A percentile compares a stretch with the other conserved stretches of the same genome.
Evolutionary conservation across 2,329 filamentous ascomycete genomes (phyloP).

Genomic region (Aspergillus ochraceoroseus): DNA sequence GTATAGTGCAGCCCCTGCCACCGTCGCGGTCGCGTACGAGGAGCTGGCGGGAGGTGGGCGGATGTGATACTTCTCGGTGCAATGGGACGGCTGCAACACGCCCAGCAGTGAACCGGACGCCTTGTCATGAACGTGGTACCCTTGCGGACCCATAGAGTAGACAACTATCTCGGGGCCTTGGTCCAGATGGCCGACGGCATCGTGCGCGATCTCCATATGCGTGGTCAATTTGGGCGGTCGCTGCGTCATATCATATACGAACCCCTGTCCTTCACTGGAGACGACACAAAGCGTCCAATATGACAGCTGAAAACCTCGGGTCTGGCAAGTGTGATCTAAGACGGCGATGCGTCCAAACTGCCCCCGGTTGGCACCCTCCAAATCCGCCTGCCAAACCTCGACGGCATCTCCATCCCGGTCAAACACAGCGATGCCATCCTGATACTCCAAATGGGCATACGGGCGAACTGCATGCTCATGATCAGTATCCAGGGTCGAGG

Average conservation of each 20-base stretch:
- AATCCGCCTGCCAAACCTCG: slow-evolving; percentile 44
- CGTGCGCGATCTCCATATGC: slow-evolving; percentile 38
- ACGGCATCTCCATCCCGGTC: slow-evolving; percentile 44
- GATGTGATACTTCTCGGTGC: slow-evolving; percentile 36
- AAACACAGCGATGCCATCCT: slow-evolving; percentile 46
- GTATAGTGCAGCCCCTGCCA: slow-evolving; percentile 21
- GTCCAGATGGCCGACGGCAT: slow-evolving; percentile 45
- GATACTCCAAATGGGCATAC: slow-evolving; percentile 47
- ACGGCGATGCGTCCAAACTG: slow-evolving; percentile 41
- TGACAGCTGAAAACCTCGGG: slow-evolving; percentile 46
- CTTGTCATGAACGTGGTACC: slow-evolving; percentile 45
- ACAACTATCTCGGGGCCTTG: slow-evolving; percentile 42
- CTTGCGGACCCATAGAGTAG: slow-evolving; percentile 43
- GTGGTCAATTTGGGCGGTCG: slow-evolving; percentile 34
- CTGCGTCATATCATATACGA: slow-evolving; percentile 44
- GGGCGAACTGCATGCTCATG: slow-evolving; percentile 34
- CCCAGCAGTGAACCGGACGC: slow-evolving; percentile 38
- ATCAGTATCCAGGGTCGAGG: slow-evolving; percentile 25
- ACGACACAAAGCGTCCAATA: slow-evolving; percentile 46
- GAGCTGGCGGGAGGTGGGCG: slow-evolving; percentile 22
- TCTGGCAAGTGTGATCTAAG: slow-evolving; percentile 43
- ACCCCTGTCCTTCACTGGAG: slow-evolving; percentile 43
- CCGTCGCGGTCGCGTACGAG: slow-evolving; percentile 16
- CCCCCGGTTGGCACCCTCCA: slow-evolving; percentile 34
- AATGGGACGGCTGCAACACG: slow-evolving; percentile 34